Conservation (phyloP, 2,329 filamentous ascomycete species). For the Aspergillus ochraceus region DNA sequence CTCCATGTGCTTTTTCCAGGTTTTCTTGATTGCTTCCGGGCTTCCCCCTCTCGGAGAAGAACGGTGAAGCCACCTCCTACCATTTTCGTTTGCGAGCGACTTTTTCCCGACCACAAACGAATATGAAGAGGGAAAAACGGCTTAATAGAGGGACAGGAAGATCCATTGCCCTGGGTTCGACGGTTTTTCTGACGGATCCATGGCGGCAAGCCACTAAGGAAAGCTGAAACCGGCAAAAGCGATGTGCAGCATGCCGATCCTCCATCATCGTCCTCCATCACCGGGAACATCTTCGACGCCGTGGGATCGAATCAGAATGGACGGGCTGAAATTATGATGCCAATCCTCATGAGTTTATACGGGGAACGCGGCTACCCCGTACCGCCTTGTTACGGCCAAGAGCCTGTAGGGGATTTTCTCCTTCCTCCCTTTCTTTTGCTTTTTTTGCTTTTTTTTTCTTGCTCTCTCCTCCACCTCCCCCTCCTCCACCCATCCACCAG, state of each 20-base stretch:
- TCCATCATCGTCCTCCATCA: conserved; percentile 9
- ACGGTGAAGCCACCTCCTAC: background rate
- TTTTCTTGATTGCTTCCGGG: no score
- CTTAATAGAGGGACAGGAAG: conserved; percentile 20
- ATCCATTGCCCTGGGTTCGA: conserved; percentile 31
- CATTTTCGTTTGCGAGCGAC: background rate
- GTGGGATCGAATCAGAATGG: conserved; percentile 14
- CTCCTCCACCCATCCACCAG: background rate
- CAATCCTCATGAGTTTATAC: background rate
- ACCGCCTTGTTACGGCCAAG: background rate
- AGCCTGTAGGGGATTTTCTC: background rate
- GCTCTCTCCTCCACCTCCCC: background rate
- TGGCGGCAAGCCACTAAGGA: conserved; percentile 12
- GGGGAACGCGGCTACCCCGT: background rate
- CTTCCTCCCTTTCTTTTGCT: background rate
- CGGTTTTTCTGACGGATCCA: conserved; percentile 24
- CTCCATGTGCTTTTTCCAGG: background rate
- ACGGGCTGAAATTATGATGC: conserved; percentile 5
- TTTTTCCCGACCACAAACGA: background rate
- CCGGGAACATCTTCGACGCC: conserved; percentile 8
- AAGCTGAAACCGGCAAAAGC: conserved; percentile 25
- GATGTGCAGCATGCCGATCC: conserved; percentile 28
- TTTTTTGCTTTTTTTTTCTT: background rate
- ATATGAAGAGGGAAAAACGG: conserved; percentile 3
- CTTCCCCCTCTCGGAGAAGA: background rate